phyloP scores from a whole-genome alignment of 305 asterid species.

The Caryopteris hybrid region DNA sequence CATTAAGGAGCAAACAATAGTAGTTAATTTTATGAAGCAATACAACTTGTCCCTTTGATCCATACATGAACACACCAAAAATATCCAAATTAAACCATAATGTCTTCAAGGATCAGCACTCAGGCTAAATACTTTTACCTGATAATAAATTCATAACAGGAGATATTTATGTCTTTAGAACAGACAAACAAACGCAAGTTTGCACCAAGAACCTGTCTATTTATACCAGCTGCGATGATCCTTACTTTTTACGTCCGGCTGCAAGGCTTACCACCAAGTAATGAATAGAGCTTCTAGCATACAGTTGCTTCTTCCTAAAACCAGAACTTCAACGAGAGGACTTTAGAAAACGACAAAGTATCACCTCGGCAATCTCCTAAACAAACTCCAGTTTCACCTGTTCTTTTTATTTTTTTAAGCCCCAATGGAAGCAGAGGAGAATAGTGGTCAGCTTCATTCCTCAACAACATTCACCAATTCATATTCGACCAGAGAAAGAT shows the following conservation, averaged over 20 bases:
- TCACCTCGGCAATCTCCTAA: slow-evolving; percentile 31
- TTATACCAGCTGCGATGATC: slow-evolving; percentile 13
- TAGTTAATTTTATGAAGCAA: background rate
- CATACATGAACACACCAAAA: slow-evolving; percentile 10
- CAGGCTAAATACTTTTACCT: slow-evolving; percentile 7
- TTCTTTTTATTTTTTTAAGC: slow-evolving; percentile 14
- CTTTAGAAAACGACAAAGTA: slow-evolving; percentile 24
- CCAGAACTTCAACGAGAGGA: slow-evolving; percentile 16
- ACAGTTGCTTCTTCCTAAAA: slow-evolving; percentile 27
- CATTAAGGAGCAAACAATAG: too few relatives aligned
- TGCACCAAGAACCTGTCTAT: slow-evolving; percentile 13
- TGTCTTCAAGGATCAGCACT: background rate
- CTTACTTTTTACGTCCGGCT: slow-evolving; percentile 21
- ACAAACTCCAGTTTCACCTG: slow-evolving; percentile 24
- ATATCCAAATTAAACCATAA: slow-evolving; percentile 1
- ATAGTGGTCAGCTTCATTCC: slow-evolving; percentile 22
- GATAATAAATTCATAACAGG: slow-evolving; percentile 10
- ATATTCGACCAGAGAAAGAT: slow-evolving; percentile 42
- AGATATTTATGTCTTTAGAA: slow-evolving; percentile 4
- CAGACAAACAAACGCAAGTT: slow-evolving; percentile 18
- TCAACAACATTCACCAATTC: slow-evolving; percentile 42
- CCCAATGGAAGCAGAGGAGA: slow-evolving; percentile 7
- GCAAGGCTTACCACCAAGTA: slow-evolving; percentile 16
- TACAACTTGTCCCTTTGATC: background rate
- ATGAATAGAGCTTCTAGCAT: slow-evolving; percentile 21